A percentile compares a stretch with the other conserved stretches of the same genome.
Evolutionary conservation across 2,329 filamentous ascomycete species (phyloP).

Genomic region (Teratosphaeria gauchensis): DNA sequence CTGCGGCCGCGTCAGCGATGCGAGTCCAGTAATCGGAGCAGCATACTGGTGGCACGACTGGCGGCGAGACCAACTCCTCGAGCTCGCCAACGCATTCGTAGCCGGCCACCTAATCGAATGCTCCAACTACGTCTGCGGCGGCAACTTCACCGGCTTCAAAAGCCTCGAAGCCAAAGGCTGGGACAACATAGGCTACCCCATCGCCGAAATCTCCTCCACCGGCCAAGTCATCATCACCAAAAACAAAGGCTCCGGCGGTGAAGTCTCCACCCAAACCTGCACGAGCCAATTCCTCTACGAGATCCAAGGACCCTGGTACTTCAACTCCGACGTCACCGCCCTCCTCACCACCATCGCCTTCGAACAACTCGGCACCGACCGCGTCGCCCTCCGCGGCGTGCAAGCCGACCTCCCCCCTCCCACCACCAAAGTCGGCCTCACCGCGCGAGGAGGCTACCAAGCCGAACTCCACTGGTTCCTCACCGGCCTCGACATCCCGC

Average conservation of each 20-base stretch:
- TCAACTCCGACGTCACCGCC: slow-evolving; percentile 49
- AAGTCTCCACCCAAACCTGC: slow-evolving; percentile 40
- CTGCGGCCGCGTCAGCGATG: slow-evolving; percentile 36
- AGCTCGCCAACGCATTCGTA: slow-evolving; percentile 34
- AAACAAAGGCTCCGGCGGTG: slow-evolving; percentile 27
- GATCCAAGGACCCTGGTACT: slow-evolving; percentile 47
- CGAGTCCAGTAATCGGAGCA: slow-evolving; percentile 35
- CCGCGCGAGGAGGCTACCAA: slow-evolving; percentile 38
- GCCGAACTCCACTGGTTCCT: slow-evolving; percentile 38
- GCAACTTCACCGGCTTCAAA: slow-evolving; percentile 38
- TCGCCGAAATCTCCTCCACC: slow-evolving; percentile 26
- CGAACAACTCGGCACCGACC: slow-evolving; percentile 40
- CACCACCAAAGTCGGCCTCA: slow-evolving; percentile 43
- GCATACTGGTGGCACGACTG: slow-evolving; percentile 38
- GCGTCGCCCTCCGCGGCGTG: slow-evolving; percentile 40
- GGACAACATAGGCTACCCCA: slow-evolving; percentile 32
- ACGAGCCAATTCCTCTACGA: slow-evolving; percentile 46
- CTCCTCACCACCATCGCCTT: slow-evolving; percentile 43
- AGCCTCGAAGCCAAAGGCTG: slow-evolving; percentile 27
- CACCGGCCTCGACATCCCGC: slow-evolving; percentile 35
- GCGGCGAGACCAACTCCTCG: slow-evolving; percentile 28
- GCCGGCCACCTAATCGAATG: slow-evolving; percentile 38
- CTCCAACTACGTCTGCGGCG: slow-evolving; percentile 33
- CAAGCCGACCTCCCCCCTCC: slow-evolving; percentile 37
- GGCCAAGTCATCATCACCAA: slow-evolving; percentile 31